Conservation (phyloP, 768 basidiomycete genomes). For the Mycena vitilis region DNA sequence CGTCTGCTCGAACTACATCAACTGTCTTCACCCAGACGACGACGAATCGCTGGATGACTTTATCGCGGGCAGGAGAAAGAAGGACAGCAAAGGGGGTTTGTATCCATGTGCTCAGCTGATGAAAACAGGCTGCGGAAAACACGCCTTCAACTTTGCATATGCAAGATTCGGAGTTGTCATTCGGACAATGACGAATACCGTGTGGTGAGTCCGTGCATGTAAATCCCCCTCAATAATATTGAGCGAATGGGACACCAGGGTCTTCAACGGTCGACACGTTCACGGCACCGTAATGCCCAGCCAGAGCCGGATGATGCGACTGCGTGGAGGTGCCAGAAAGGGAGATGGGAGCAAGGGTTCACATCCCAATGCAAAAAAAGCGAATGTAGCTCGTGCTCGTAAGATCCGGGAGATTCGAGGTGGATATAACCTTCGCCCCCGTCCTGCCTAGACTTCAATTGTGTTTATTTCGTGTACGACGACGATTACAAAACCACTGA, state of each 20-base stretch:
- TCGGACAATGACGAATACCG: neutral
- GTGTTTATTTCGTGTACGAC: too few relatives aligned
- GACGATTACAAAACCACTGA: too few relatives aligned
- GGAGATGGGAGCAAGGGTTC: neutral
- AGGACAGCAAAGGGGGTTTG: neutral
- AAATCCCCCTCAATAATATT: too few relatives aligned
- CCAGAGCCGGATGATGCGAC: neutral
- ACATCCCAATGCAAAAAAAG: neutral
- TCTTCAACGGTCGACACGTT: slow-evolving; percentile 4
- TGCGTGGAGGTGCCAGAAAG: too few relatives aligned
- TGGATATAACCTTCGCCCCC: slow-evolving; percentile 6
- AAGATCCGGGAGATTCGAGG: neutral
- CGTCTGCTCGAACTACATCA: slow-evolving; percentile 2
- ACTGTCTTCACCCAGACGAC: neutral
- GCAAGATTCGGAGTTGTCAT: slow-evolving; percentile 2
- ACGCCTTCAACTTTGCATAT: slow-evolving; percentile 16
- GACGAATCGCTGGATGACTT: neutral
- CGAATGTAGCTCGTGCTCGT: neutral
- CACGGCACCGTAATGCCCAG: slow-evolving; percentile 14
- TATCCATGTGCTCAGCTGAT: neutral
- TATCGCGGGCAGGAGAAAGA: neutral
- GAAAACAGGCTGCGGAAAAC: neutral
- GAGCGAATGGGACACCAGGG: neutral
- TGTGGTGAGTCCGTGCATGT: neutral
- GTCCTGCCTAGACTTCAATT: neutral